phyloP scores from a whole-genome alignment of 2,329 filamentous ascomycete species.

The Penicillium crustosum region DNA sequence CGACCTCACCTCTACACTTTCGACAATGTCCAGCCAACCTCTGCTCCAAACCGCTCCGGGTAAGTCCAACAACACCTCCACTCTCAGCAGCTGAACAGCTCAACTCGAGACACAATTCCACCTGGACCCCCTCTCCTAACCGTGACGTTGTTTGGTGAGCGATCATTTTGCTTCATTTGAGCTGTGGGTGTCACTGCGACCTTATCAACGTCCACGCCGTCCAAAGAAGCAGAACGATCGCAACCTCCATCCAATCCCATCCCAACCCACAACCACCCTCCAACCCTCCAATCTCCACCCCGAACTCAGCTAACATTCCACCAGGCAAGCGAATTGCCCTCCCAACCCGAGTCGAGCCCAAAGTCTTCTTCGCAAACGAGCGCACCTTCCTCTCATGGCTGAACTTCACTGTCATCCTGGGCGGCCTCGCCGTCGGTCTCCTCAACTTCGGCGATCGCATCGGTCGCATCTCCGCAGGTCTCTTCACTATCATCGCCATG shows the following conservation, averaged over 20 bases:
- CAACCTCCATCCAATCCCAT: not conserved
- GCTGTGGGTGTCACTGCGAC: too few relatives aligned
- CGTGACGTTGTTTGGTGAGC: not conserved
- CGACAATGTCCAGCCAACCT: constrained; percentile 87
- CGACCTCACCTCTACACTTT: constrained; percentile 1
- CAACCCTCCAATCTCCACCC: constrained; percentile 3
- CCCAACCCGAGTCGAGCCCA: constrained; percentile 95
- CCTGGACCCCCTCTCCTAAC: not conserved
- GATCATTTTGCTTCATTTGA: not conserved
- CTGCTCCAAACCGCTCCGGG: constrained; percentile 91
- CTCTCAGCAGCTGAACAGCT: not conserved
- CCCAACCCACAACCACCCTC: not conserved
- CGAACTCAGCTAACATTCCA: constrained; percentile 9
- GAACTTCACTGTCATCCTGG: constrained; percentile 98
- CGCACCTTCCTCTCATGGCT: constrained; percentile 99
- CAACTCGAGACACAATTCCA: not conserved
- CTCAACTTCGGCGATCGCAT: constrained; percentile 96
- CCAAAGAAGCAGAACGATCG: not conserved
- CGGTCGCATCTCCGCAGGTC: constrained; percentile 87
- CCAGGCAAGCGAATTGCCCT: constrained; percentile 97
- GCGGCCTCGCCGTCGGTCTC: constrained; percentile 92
- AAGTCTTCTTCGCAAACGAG: constrained; percentile 99
- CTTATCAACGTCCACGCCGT: too few relatives aligned
- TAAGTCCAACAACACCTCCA: constrained; percentile 45
- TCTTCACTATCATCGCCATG: constrained; percentile 95